Evolutionary conservation across 805 yeast genomes (phyloP), one percentile per base, ranked within the genome.

Genomic region (Candida odintsovae): DNA sequence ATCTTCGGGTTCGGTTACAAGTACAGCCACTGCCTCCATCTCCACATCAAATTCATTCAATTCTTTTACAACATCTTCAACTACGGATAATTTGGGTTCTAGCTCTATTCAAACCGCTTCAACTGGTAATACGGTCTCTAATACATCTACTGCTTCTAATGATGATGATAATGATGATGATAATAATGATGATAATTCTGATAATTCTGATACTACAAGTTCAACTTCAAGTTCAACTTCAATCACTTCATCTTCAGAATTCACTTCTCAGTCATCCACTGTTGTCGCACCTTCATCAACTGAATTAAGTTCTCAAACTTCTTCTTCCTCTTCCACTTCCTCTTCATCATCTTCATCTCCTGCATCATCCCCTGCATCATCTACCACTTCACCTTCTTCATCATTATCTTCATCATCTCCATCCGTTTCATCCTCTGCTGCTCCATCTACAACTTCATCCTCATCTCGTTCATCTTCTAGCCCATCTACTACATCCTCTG

Each of bases 401-500:
- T 29, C 57, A 22, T 16, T 58, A 4, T 37, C 54, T 10, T 37
- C 50, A 7, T 41, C 55, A 7, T 41, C 55, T 12, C 20, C 50
- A 4, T 29, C 57, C 2, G 41, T 47, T 4, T 38, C 48, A 18
- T 25, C 47, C 18, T 42, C 54, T 7, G 18, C 46, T n/a, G 37
- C 48, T 8, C 22, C 47, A 20, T 41, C 39, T 3, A 19, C 51
- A 3, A 18, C 46, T 3, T 16, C 46, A 12, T 18, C 47, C n/a
- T 18, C 44, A 13, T 19, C 43, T 35, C 25, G 19, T 6, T 25
- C 44, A 22, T 40, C 45, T 15, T 42, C 53, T 2, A 41, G 45
- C 23, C 29, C 49, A 13, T 28, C 49, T 12, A 31, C 54, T 11
- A 22, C 56, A 5, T 49, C 64, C 3, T 46, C 59, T 11, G 21